Evolutionary conservation across 1,139 yeast genomes (phyloP), one percentile per base, ranked within the genome.

Genomic region (Candida sanyaensis): DNA sequence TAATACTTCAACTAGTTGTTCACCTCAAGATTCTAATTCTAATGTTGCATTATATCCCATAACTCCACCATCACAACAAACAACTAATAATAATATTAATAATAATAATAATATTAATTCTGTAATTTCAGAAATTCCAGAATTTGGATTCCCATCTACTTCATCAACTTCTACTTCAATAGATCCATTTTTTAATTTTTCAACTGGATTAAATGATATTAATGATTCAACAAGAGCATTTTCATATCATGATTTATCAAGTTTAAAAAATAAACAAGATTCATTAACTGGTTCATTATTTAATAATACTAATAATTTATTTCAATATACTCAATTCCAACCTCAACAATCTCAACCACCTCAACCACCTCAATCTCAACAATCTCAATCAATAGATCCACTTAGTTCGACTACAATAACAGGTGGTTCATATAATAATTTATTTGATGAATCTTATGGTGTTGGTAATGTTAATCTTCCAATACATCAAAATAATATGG

Each of bases 231-330:
- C 39, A 11, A 59, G 69, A 39, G 66, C 71, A 10, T 59, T 58
- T 37, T 65, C 71, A 2, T 65, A 59, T 6, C 72, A 72, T 11
- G 67, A 66, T 54, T 60, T 68, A 50, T 57, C 61, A 2, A 58
- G 28, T 26, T 26, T 26, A 4, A 6, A 8, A 6, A 8, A 8
- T 26, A 26, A 26, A 26, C 28, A 56, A 37, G 55, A 45, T 42
- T 33, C 36, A 7, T 46, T 53, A 33, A 30, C 46, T 11, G 47
- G 32, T 28, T 40, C 49, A 2, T 44, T 46, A 33, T 43, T 49
- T 30, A 45, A 40, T 24, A 46, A 49, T 23, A 12, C 28, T 33
- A 39, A 33, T 9, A 27, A 37, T 33, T 48, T 33, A 33, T 37
- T 46, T 10, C 47, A 50, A 41, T 43, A 45, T 31, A 32, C 30